Evolutionary conservation across 2,329 filamentous ascomycete species (phyloP).

Genomic region (Diaporthe eres): DNA sequence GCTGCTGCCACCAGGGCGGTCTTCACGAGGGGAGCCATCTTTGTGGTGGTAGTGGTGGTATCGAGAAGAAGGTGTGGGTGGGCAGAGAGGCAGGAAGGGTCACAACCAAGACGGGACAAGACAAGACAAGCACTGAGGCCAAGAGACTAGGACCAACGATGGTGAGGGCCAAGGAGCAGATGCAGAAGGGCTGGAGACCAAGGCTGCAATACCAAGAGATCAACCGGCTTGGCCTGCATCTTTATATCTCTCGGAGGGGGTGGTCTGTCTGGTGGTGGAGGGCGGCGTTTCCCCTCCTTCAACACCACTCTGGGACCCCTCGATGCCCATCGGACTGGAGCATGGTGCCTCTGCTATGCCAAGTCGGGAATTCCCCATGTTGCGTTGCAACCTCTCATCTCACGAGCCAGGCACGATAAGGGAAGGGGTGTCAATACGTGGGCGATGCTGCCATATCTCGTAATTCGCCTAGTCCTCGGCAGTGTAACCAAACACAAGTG

Average conservation of each 20-base stretch:
- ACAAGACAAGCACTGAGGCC: conserved; percentile 30
- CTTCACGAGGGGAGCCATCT: conserved; percentile 31
- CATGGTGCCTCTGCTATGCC: conserved; percentile 7
- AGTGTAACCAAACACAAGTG: conserved; percentile 26
- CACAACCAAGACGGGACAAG: conserved; percentile 24
- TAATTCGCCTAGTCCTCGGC: conserved; percentile 14
- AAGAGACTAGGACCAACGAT: conserved; percentile 26
- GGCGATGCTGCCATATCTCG: conserved; percentile 29
- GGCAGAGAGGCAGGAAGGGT: conserved; percentile 14
- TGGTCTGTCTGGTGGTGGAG: neutral
- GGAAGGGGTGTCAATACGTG: neutral
- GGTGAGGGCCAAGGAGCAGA: conserved; percentile 33
- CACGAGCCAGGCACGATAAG: conserved; percentile 22
- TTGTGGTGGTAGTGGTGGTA: neutral
- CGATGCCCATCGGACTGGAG: neutral
- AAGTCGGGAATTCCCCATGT: conserved; percentile 16
- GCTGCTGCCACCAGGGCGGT: conserved; percentile 31
- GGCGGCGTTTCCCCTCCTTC: neutral
- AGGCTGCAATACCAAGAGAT: neutral
- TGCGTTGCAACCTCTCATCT: conserved; percentile 9
- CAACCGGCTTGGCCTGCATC: conserved; percentile 18
- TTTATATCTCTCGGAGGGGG: conserved; percentile 28
- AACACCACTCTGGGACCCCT: neutral
- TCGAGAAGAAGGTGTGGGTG: neutral
- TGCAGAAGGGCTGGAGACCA: conserved; percentile 18